Evolutionary conservation across 1,284 basidiomycete genomes (phyloP).

Genomic region (Cutaneotrichosporon sp.): DNA sequence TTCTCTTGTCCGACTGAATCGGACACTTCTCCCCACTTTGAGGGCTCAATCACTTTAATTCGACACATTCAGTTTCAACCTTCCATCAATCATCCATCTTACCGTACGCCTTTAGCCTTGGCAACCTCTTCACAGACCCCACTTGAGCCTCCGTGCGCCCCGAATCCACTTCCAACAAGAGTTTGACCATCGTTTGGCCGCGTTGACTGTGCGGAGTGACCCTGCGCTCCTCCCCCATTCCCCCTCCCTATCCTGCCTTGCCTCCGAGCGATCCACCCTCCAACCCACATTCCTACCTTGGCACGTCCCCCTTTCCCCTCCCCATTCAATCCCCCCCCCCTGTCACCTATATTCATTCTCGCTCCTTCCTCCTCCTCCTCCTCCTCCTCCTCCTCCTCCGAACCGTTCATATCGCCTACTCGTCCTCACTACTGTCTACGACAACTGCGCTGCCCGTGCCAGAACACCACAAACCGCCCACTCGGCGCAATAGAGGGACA

Average conservation of each 20-base stretch:
- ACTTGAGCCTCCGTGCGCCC: not conserved
- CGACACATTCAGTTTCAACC: no score
- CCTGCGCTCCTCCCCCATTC: no score
- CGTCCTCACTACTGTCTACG: not conserved
- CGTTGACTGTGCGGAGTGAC: no score
- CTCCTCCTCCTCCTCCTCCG: no score
- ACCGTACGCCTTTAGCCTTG: no score
- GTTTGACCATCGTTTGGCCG: no score
- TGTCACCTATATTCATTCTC: not conserved
- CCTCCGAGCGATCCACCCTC: not conserved
- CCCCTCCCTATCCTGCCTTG: no score
- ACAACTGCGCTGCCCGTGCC: not conserved
- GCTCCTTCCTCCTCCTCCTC: not conserved
- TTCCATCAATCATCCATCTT: no score
- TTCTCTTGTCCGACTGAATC: no score
- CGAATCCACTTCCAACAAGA: not conserved
- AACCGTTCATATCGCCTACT: not conserved
- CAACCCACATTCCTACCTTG: not conserved
- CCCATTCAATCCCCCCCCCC: not conserved
- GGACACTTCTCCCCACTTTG: no score
- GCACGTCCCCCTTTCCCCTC: not conserved
- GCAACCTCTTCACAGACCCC: no score
- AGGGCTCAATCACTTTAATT: no score
- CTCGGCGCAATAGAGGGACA: not conserved
- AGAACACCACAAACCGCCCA: not conserved